Percentiles rank a stretch among this genome's conserved stretches.
phyloP scores from a whole-genome alignment of 192 early-diverging fungal species.

The Coemansia sp. region DNA sequence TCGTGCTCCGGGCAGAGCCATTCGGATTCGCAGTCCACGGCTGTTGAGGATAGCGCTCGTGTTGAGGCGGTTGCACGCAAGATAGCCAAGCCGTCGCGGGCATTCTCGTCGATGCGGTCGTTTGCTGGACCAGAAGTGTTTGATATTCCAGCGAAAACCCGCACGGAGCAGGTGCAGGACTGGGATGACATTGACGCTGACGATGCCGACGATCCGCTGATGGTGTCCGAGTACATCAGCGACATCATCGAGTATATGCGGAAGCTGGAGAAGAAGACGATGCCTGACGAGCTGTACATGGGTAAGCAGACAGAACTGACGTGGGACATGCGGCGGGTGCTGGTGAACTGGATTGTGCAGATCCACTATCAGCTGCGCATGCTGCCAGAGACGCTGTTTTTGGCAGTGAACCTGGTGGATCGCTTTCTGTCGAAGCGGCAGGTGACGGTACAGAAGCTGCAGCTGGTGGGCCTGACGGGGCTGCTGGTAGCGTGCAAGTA shows the following conservation, averaged over 20 bases:
- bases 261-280: constrained; percentile 67
- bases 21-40: constrained; percentile 40
- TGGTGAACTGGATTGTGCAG: constrained; percentile 96
- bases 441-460: constrained; percentile 85
- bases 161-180: constrained; percentile 19
- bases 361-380: constrained; percentile 87
- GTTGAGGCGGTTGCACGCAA: constrained; percentile 14
- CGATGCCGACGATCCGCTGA: constrained; percentile 79
- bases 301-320: constrained; percentile 76
- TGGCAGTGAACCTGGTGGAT: constrained; percentile 93
- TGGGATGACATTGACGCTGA: constrained; percentile 81
- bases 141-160: constrained; percentile 3
- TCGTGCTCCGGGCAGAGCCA: constrained; percentile 22
- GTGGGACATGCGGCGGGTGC: constrained; percentile 89
- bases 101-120: constrained; percentile 33
- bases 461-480: constrained; percentile 88
- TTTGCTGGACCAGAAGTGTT: constrained; percentile 14
- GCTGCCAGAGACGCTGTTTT: constrained; percentile 90
- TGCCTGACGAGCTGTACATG: constrained; percentile 84
- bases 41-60: constrained; percentile 19
- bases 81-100: constrained; percentile 43
- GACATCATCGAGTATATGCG: constrained; percentile 93
- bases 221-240: constrained; percentile 88
- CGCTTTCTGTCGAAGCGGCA: constrained; percentile 85
- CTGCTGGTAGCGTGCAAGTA: constrained; percentile 93